Conservation (phyloP, 495 filamentous ascomycete species). For the Hypoxylon subgilvum region DNA sequence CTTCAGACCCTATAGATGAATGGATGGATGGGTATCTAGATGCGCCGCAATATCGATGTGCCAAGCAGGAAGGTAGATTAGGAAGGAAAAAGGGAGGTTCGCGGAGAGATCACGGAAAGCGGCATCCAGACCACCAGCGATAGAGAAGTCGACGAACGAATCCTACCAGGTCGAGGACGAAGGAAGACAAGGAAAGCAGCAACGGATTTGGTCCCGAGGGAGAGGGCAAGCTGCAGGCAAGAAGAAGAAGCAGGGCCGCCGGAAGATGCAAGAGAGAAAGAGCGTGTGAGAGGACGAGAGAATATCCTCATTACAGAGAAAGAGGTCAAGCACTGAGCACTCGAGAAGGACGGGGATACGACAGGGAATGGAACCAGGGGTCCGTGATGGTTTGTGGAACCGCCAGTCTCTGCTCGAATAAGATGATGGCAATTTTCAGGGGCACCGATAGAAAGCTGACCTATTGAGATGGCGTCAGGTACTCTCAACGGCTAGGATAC, state of each 20-base stretch:
- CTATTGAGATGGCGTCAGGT: conserved; percentile 34
- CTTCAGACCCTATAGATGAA: conserved; percentile 8
- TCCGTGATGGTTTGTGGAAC: conserved; percentile 27
- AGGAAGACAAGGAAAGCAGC: conserved; percentile 25
- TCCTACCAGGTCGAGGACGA: conserved; percentile 20
- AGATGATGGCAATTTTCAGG: conserved; percentile 28
- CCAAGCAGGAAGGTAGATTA: conserved; percentile 4
- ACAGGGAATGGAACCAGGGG: conserved; percentile 21
- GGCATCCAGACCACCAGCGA: conserved; percentile 18
- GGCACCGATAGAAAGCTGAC: conserved; percentile 8
- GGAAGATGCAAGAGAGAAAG: conserved; percentile 10
- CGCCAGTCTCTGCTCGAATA: conserved; percentile 19
- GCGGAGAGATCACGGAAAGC: conserved; percentile 12
- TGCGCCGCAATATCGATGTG: conserved; percentile 23
- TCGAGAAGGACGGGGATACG: conserved; percentile 29
- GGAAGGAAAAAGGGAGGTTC: conserved; percentile 11
- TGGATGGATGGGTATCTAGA: conserved; percentile 19
- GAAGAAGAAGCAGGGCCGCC: conserved; percentile 12
- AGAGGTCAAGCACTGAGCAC: conserved; percentile 12
- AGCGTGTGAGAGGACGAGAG: conserved; percentile 23
- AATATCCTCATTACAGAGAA: not conserved
- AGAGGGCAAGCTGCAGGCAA: conserved; percentile 33
- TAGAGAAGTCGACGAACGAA: conserved; percentile 25
- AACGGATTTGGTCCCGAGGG: conserved; percentile 28
- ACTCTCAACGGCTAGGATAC: conserved; percentile 27